Conservation (phyloP, 306 rosid species). For the Mimosa bimucronata region DNA sequence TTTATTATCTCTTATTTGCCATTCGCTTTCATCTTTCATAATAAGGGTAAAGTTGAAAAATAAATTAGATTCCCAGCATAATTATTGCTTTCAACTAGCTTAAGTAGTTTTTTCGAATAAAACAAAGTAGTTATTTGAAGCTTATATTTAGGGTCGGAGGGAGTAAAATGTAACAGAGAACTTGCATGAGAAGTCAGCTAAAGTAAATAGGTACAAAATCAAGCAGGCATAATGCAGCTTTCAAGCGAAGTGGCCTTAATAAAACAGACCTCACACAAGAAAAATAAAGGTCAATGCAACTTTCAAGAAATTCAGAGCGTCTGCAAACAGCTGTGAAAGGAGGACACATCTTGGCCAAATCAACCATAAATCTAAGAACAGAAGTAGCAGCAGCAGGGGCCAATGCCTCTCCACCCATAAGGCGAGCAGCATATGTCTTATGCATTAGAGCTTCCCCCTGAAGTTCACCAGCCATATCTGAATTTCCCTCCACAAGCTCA, state of each 20-base stretch:
- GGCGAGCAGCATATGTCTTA: slow-evolving; percentile 99
- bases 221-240: slow-evolving; percentile 9
- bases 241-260: slow-evolving; percentile 15
- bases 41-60: no score
- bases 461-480: slow-evolving; percentile 98
- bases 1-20: no score
- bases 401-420: slow-evolving; percentile 99
- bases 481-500: slow-evolving; percentile 93
- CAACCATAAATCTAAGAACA: slow-evolving; percentile 96
- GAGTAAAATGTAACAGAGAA: not conserved
- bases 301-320: slow-evolving; percentile 92
- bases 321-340: slow-evolving; percentile 87
- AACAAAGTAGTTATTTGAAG: no score
- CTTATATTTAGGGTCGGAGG: no score
- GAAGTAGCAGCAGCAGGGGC: slow-evolving; percentile 99
- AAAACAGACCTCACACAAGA: slow-evolving; percentile 92
- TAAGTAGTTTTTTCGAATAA: no score
- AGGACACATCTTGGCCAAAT: slow-evolving; percentile 96
- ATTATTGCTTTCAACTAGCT: no score
- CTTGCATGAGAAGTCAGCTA: slow-evolving; percentile 19
- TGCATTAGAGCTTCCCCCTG: slow-evolving; percentile 99
- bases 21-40: no score
- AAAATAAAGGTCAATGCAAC: slow-evolving; percentile 92
- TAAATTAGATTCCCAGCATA: no score
- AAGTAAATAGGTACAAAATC: slow-evolving; percentile 16